A percentile compares a stretch with the other conserved stretches of the same genome.
Conservation (phyloP, 257 asterid species). For the Solanum lycopersicoides region DNA sequence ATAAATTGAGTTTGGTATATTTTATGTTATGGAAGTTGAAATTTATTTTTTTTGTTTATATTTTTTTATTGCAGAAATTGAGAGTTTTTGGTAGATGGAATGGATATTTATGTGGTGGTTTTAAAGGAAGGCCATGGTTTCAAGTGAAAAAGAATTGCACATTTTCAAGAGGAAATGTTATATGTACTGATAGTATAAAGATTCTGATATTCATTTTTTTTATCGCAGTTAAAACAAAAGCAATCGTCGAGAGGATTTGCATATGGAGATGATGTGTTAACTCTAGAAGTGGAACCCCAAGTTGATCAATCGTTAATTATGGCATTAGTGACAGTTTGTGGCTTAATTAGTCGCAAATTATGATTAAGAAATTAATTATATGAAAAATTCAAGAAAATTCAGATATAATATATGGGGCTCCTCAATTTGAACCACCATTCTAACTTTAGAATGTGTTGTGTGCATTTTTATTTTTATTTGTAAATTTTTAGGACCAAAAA, state of each 20-base stretch:
- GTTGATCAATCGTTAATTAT: constrained; percentile 53
- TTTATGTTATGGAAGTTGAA: not conserved
- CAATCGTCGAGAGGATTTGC: constrained; percentile 43
- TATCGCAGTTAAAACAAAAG: constrained; percentile 44
- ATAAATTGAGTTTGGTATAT: not conserved
- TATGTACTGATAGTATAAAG: not conserved
- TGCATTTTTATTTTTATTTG: not conserved
- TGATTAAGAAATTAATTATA: constrained; percentile 3
- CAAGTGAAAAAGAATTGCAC: constrained; percentile 30
- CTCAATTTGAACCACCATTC: not conserved
- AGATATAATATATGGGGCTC: not conserved
- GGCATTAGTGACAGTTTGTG: constrained; percentile 63
- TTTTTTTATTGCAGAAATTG: constrained; percentile 23
- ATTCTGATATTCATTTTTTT: not conserved
- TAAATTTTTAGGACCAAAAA: not conserved
- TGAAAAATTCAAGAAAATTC: not conserved
- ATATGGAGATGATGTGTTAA: constrained; percentile 66
- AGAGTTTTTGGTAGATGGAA: constrained; percentile 34
- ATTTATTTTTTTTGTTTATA: not conserved
- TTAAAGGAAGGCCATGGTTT: constrained; percentile 32
- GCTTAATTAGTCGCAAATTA: constrained; percentile 41
- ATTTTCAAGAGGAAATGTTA: constrained; percentile 12
- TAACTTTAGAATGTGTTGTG: not conserved
- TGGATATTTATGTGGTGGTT: constrained; percentile 37
- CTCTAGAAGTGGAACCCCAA: constrained; percentile 50